Evolutionary conservation across 2,329 filamentous ascomycete species (phyloP).

Genomic region (Aspergillus fructus): DNA sequence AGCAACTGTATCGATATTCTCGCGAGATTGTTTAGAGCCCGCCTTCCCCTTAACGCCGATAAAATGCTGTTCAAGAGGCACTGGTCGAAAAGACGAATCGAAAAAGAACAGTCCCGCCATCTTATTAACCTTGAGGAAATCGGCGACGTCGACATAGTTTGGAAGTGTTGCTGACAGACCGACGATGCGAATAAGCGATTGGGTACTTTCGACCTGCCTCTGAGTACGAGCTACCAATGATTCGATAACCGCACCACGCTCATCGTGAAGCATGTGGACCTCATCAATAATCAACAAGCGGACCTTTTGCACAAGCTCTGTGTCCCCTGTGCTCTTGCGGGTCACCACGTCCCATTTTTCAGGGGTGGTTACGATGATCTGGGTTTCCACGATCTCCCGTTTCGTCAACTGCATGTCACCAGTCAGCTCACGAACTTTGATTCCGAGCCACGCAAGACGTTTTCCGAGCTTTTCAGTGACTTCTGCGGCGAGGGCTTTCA

Average conservation of each 20-base stretch:
- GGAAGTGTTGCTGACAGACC: constrained; percentile 93
- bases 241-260: constrained; percentile 92
- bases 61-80: constrained; percentile 95
- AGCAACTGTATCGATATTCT: constrained; percentile 81
- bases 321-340: constrained; percentile 93
- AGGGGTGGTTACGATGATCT: constrained; percentile 97
- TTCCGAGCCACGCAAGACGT: constrained; percentile 87
- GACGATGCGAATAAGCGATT: constrained; percentile 93
- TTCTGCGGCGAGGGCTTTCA: constrained; percentile 97
- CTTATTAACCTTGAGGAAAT: constrained; percentile 95
- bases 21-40: constrained; percentile 74
- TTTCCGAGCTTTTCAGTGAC: constrained; percentile 93
- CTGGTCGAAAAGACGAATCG: constrained; percentile 90
- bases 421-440: constrained; percentile 89
- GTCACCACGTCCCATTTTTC: constrained; percentile 99
- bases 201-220: constrained; percentile 95
- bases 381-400: constrained; percentile 89
- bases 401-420: constrained; percentile 99
- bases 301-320: constrained; percentile 96
- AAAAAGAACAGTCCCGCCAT: constrained; percentile 95
- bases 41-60: constrained; percentile 89
- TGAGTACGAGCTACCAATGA: constrained; percentile 93
- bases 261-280: constrained; percentile 98
- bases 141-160: constrained; percentile 94
- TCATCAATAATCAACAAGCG: constrained; percentile 95